These are phyloP conservation scores for Cercophora samala DNA, from an alignment of 495 filamentous ascomycete genomes.

Conservation along the genomic window DNA sequence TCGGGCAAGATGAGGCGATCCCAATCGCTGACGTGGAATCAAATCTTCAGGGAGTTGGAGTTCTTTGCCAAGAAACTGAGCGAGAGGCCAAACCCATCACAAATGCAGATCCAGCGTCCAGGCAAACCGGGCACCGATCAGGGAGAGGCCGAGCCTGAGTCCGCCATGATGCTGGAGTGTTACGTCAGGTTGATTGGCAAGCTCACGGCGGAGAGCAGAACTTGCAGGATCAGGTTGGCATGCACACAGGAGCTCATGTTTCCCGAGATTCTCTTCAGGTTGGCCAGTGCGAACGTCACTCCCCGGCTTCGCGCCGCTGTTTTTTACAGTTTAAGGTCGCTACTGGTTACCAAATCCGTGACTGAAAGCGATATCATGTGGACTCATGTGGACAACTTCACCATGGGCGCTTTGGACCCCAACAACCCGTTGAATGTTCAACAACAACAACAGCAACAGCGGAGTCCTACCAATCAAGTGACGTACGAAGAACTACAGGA, in stretches of 20 bases:
- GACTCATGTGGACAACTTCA: constrained; percentile 26
- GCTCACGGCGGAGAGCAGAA: constrained; percentile 62
- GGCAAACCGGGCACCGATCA: constrained; percentile 53
- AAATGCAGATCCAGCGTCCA: constrained; percentile 53
- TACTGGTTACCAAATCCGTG: constrained; percentile 63
- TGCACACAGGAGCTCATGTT: constrained; percentile 58
- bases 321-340: constrained; percentile 63
- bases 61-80: constrained; percentile 67
- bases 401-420: not conserved
- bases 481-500: constrained; percentile 45
- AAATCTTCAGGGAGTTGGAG: constrained; percentile 86
- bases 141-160: constrained; percentile 76
- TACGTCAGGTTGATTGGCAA: constrained; percentile 85
- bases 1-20: constrained; percentile 73
- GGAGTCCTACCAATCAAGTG: not conserved
- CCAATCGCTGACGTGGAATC: constrained; percentile 79
- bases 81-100: constrained; percentile 57
- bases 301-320: constrained; percentile 71
- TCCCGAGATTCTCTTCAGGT: constrained; percentile 61
- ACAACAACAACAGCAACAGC: constrained; percentile 1
- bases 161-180: constrained; percentile 85
- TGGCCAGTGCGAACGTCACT: constrained; percentile 66
- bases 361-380: constrained; percentile 63
- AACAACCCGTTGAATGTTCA: constrained; percentile 13
- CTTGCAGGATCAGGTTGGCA: constrained; percentile 67